Evolutionary conservation across 257 asterid genomes (phyloP).

Genomic region (Mitragyna speciosa): DNA sequence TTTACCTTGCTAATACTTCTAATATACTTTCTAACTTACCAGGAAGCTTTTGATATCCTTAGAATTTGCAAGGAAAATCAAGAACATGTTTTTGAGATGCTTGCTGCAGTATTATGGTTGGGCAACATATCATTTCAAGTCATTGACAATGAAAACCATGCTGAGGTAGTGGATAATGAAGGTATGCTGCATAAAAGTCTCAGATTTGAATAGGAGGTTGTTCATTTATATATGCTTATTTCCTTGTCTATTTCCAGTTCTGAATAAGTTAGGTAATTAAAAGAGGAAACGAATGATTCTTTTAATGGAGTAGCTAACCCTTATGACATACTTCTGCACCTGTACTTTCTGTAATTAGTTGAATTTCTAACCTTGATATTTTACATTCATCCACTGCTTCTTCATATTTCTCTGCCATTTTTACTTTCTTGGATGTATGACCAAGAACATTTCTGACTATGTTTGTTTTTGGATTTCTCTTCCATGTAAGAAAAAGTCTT

Average conservation of each 20-base stretch:
- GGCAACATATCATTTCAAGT: slow-evolving; percentile 85
- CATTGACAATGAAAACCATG: slow-evolving; percentile 60
- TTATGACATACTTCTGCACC: background rate
- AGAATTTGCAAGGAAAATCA: slow-evolving; percentile 72
- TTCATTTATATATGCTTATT: background rate
- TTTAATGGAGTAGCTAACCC: background rate
- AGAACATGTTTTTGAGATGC: slow-evolving; percentile 72
- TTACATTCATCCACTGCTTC: background rate
- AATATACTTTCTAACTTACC: slow-evolving; percentile 28
- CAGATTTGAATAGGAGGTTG: background rate
- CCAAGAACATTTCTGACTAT: background rate
- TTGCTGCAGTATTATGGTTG: slow-evolving; percentile 93
- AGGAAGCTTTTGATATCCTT: slow-evolving; percentile 71
- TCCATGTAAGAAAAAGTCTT: background rate
- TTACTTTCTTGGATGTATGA: background rate
- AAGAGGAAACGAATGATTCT: background rate
- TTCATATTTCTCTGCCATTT: background rate
- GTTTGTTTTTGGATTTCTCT: background rate
- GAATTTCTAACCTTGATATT: background rate
- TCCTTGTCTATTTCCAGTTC: background rate
- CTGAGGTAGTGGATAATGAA: slow-evolving; percentile 76
- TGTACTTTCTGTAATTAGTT: background rate
- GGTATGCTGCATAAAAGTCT: slow-evolving; percentile 41
- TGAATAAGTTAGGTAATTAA: background rate
- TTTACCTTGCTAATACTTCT: slow-evolving; percentile 9